These are phyloP conservation scores for Hypoxylon crocopeplum DNA, from an alignment of 495 filamentous ascomycete genomes.

Conservation along the genomic window DNA sequence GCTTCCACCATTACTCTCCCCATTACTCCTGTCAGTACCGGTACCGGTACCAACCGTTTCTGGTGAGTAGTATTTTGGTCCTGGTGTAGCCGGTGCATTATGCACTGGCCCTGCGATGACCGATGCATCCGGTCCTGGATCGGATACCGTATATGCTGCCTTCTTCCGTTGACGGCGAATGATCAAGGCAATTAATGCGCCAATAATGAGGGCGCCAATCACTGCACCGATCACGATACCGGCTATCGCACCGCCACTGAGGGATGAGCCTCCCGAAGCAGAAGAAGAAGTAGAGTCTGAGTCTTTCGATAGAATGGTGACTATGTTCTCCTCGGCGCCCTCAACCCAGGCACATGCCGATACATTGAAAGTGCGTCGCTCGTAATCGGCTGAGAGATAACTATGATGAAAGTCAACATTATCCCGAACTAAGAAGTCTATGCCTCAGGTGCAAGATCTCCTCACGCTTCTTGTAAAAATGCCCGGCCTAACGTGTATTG, in stretches of 20 bases:
- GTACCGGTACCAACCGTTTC: constrained; percentile 15
- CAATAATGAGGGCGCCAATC: constrained; percentile 25
- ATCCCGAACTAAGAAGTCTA: too few relatives aligned
- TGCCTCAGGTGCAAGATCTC: too few relatives aligned
- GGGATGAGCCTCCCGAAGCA: constrained; percentile 2
- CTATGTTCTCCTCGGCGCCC: constrained; percentile 41
- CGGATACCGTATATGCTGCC: constrained; percentile 16
- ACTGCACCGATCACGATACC: constrained; percentile 46
- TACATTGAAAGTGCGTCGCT: constrained; percentile 41
- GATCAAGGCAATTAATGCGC: constrained; percentile 24
- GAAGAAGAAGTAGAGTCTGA: constrained; percentile 7
- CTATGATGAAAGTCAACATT: too few relatives aligned
- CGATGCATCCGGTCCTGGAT: constrained; percentile 23
- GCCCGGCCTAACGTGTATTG: too few relatives aligned
- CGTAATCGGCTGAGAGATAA: constrained; percentile 2
- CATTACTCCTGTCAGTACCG: constrained; percentile 3
- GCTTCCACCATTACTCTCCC: constrained; percentile 1
- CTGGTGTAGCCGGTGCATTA: constrained; percentile 15
- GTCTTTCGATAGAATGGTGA: constrained; percentile 39
- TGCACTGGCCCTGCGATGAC: constrained; percentile 37
- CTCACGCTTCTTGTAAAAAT: too few relatives aligned
- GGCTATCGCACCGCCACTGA: constrained; percentile 44
- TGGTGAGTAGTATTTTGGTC: constrained; percentile 28
- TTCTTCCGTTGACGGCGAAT: constrained; percentile 37
- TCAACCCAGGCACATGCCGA: constrained; percentile 49